Evolutionary conservation across 2,329 filamentous ascomycete genomes (phyloP), one percentile per base, ranked within the genome.

Genomic region (Colletotrichum shisoi): DNA sequence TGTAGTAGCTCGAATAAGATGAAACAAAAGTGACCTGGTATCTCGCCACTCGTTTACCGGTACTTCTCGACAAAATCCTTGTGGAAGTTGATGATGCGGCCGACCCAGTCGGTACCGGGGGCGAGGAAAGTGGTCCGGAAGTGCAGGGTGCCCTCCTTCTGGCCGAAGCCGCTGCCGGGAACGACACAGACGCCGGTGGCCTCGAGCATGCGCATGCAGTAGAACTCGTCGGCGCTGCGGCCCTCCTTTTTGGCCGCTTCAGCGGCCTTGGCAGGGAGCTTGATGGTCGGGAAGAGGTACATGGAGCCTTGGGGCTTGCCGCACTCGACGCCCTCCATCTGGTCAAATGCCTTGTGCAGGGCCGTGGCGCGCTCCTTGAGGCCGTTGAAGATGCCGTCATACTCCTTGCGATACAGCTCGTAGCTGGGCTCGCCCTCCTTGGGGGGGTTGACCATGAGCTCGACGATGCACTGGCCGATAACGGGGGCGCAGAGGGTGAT

Each of bases 271-370:
- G 80, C 73, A 1, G 95, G 87, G 27, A 99, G 83, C 40, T 83
- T 88, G 80, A 99, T 96, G 73, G 92, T 95, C 27, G 95, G 95
- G 87, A 98, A 99, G 74, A 99, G 91, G 83, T 99, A 99, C 95
- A 99, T 99, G 77, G 91, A 90, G 68, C 95, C 95, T 85, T 97
- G 91, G 63, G 95, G 95, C 72, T 88, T 85, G 74, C 91, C 91
- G 80, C 94, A 97, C 77, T 94, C 87, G 67, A 99, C 94, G 66
- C 95, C 95, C 79, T 98, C 94, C 95, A 99, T 98, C 76, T 93
- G 82, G 78, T 88, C 84, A 81, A 99, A 99, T 34, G 94, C 94
- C 74, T 93, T 86, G 81, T 96, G 95, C 57, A 99, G 85, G 7
- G 95, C 94, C 67, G 84, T 86, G 45, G 95, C 95, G 71, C 95